Conservation (phyloP, 2,329 filamentous ascomycete genomes). For the Paraconiothyrium brasiliense region DNA sequence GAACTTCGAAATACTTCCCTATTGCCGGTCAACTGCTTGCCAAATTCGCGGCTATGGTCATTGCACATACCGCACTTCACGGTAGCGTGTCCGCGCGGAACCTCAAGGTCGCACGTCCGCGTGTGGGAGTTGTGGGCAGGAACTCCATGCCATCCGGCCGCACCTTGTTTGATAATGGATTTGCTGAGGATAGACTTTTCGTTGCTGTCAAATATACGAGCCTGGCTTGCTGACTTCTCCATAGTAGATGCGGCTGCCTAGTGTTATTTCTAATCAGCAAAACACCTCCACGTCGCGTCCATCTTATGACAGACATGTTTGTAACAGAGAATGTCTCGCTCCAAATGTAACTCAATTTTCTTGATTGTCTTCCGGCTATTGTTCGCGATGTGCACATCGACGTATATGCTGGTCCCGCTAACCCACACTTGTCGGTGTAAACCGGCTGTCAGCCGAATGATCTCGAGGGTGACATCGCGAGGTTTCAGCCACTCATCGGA, state of each 20-base stretch:
- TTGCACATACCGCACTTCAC: conserved; percentile 57
- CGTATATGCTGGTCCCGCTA: conserved; percentile 64
- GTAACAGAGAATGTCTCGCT: conserved; percentile 61
- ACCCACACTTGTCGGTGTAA: conserved; percentile 68
- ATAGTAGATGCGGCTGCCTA: conserved; percentile 59
- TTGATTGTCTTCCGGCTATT: conserved; percentile 60
- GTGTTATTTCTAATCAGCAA: conserved; percentile 31
- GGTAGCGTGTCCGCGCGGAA: conserved; percentile 61
- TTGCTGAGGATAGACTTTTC: conserved; percentile 59
- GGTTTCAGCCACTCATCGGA: conserved; percentile 58
- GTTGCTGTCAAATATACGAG: conserved; percentile 63
- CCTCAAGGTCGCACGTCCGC: conserved; percentile 60
- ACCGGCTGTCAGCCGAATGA: conserved; percentile 60
- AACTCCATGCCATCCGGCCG: conserved; percentile 59
- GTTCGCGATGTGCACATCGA: conserved; percentile 63
- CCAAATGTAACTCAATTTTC: conserved; percentile 62
- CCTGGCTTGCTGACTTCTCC: conserved; percentile 60
- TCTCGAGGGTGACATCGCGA: conserved; percentile 53
- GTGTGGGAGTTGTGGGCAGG: conserved; percentile 56
- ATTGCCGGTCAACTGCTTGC: conserved; percentile 18
- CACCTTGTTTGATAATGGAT: conserved; percentile 54
- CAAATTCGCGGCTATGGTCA: conserved; percentile 5
- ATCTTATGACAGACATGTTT: conserved; percentile 53
- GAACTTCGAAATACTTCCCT: conserved; percentile 66
- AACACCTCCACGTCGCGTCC: neutral